Base-by-base conservation (phyloP, 1,284 basidiomycete genomes). In the Marasmius tenuissimus region DNA sequence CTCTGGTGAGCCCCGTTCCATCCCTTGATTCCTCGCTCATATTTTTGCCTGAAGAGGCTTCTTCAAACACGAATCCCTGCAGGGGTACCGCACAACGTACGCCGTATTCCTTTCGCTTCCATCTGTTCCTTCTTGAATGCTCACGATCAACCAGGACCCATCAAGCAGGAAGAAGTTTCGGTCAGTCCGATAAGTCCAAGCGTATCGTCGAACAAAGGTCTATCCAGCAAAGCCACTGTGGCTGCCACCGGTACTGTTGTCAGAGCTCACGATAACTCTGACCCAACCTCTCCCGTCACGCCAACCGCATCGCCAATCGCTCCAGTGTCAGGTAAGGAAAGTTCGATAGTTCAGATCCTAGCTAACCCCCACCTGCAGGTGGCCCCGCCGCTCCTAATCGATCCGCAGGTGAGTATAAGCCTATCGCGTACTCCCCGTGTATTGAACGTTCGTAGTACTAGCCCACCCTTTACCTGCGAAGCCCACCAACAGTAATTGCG, bases 401-500 rank as follows among this genome's bases (percentile, higher is more conserved):
- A 47, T n/a, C 45, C 20, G 5, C 16, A 2, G 45, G 45, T 47
- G 16, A n/a, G 45, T 47, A 8, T 10, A 47, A 47, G 16, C 16
- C 40, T 42, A 12, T 42, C n/a, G n/a, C 45, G 8, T 8, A 47
- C 14, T 16, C n/a, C 16, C 40, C 16, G 14, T 14, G 45, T 20
- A n/a, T 7, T 14, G n/a, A 47, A 47, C 9, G 20, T 16, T n/a
- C 16, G 40, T 12, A 12, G 40, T 42, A n/a, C n/a, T 42, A n/a
- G 16, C 16, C 7, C 74, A 72, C 47, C 69, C 70, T 0, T 57
- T 72, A 48, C 70, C 70, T 14, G 66, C 67, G 9, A 72, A 69
- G 55, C 70, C 70, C 14, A 35, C 47, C 33, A 18, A 34, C 20
- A 14, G 7, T 16, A 37, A 14, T 16, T 42, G 73, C 42, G 73